Percentiles rank a stretch among this genome's conserved stretches.
These are phyloP conservation scores for Nakazawaea wyomingensis DNA, from an alignment of 805 yeast species.

Conservation along the genomic window DNA sequence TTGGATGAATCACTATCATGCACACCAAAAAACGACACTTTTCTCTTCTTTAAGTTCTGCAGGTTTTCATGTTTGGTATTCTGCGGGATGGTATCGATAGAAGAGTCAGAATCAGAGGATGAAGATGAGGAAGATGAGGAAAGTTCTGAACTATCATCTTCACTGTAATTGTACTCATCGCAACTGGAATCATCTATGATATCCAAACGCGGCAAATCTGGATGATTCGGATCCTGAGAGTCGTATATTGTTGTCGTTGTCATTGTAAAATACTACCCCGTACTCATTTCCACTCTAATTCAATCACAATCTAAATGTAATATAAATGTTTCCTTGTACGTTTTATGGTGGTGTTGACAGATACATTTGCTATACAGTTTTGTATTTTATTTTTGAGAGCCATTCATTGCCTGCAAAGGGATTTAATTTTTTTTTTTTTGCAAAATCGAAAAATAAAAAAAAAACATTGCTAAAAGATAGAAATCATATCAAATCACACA, in stretches of 20 bases:
- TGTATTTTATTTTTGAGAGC: no score
- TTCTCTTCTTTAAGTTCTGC: not conserved
- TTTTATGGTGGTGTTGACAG: no score
- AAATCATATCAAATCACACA: no score
- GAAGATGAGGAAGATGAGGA: conserved; percentile 1
- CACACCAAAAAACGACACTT: conserved; percentile 4
- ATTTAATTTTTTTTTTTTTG: no score
- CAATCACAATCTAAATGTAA: no score
- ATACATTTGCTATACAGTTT: no score
- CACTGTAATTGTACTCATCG: conserved; percentile 23
- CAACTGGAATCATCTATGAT: conserved; percentile 26
- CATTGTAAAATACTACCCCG: not conserved
- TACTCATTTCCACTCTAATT: no score
- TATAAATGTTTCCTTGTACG: no score
- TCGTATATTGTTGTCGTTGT: conserved; percentile 25
- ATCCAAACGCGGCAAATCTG: conserved; percentile 31
- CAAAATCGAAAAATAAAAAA: no score
- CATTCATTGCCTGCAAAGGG: no score
- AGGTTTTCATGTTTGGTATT: not conserved
- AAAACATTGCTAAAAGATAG: no score
- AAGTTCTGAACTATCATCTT: conserved; percentile 14
- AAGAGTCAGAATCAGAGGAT: not conserved
- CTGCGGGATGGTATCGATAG: not conserved
- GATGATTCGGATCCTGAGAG: conserved; percentile 36
- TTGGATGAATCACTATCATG: not conserved